These are phyloP conservation scores for Yarrowia deformans DNA, from an alignment of 805 yeast species.

Conservation along the genomic window DNA sequence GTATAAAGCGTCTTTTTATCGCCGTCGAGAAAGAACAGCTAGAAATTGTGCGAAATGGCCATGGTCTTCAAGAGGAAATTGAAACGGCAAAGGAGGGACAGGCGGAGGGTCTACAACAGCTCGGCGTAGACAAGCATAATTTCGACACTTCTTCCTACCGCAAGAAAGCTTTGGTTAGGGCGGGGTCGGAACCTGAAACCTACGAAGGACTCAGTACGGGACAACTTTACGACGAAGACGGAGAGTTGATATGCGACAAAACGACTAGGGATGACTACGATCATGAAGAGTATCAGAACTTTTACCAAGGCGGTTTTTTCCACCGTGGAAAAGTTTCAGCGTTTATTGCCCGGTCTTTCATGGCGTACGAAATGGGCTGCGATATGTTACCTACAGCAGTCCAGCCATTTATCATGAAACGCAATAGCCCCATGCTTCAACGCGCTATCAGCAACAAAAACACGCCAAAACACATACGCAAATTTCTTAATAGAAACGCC, in stretches of 20 bases:
- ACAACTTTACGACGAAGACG: neutral
- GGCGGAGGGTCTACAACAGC: neutral
- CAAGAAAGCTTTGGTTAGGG: neutral
- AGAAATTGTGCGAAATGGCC: neutral
- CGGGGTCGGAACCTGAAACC: neutral
- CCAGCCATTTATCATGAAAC: constrained; percentile 3
- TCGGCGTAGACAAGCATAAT: neutral
- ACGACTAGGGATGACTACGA: neutral
- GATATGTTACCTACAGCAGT: neutral
- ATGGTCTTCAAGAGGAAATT: neutral
- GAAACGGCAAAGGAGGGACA: neutral
- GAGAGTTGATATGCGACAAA: neutral
- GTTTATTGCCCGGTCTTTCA: neutral
- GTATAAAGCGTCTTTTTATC: neutral
- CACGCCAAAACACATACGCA: constrained; percentile 5
- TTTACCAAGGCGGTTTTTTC: neutral
- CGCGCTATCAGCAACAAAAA: neutral
- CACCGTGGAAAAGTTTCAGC: neutral
- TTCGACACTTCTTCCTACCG: neutral
- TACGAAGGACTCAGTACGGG: neutral
- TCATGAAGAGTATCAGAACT: neutral
- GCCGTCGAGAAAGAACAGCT: neutral
- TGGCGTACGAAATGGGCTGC: constrained; percentile 3
- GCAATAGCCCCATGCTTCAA: constrained; percentile 16
- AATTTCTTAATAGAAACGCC: neutral